Conservation (phyloP, 2,329 filamentous ascomycete species). For the Colletotrichum sp. region DNA sequence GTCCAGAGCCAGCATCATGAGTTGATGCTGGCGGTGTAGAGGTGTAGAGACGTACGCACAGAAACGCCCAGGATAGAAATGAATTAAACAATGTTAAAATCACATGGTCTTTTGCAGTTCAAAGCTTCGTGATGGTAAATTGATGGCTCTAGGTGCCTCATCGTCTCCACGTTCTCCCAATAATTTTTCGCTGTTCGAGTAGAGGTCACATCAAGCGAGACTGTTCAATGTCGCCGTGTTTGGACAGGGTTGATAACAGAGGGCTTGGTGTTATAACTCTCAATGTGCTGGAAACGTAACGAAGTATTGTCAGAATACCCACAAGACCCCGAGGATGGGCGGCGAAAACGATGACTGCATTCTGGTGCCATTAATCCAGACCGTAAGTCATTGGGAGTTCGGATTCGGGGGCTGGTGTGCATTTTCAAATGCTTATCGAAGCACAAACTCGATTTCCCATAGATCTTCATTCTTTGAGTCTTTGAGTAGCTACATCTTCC, state of each 20-base stretch:
- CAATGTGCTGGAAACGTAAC: neutral
- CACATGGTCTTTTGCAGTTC: too few species aligned
- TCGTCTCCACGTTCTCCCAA: too few species aligned
- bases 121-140: too few species aligned
- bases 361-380: neutral
- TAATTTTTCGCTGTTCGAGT: too few species aligned
- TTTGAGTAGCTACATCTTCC: neutral
- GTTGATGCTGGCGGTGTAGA: neutral
- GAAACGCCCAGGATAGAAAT: neutral
- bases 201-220: too few species aligned
- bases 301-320: neutral
- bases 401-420: neutral
- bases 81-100: neutral
- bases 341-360: neutral
- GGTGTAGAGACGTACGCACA: rapidly evolving
- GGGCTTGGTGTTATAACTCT: too few species aligned
- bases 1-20: neutral
- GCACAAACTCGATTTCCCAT: too few species aligned
- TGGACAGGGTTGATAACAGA: too few species aligned
- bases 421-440: neutral
- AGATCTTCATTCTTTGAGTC: neutral
- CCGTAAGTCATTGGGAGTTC: neutral
- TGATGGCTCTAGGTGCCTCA: too few species aligned
- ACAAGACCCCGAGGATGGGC: neutral
- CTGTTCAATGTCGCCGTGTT: too few species aligned